Evolutionary conservation across 371 early-diverging fungal genomes (phyloP), one percentile per base, ranked within the genome.

Genomic region (Mucor ambiguus): DNA sequence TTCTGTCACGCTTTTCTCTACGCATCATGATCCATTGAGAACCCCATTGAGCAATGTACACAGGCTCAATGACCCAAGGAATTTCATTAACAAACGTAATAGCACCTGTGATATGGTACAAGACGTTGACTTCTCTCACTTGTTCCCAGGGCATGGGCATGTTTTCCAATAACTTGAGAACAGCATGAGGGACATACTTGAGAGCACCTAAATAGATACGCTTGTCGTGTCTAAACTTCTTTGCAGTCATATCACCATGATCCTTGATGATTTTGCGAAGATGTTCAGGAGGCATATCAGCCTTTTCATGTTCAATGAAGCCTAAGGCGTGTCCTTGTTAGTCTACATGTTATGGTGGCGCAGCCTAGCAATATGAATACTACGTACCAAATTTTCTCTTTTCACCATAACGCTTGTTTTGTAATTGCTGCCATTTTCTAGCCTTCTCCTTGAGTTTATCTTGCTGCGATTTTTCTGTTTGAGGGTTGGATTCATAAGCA

Each of bases 101-200:
- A 18, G 98, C 98, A 67, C 99, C 99, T 14, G 98, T 96, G 38
- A 98, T 94, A 74, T 99, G 99, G 77, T 99, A 99, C 29, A 98
- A 83, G 7, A 97, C 96, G n/a, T 90, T 87, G 10, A 98, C 98
- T 75, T 98, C 97, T 71, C 98, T 90, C 8, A 87, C 92, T 74
- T 96, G 94, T 80, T 99, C 99, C 99, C 99, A 99, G 12, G 99
- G 99, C 99, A 99, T 98, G 10, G 99, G 99, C 95, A 99, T 98
- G 74, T 96, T 98, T 76, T 98, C 98, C 69, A 99, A 70, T 41
- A 99, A 87, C 79, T 98, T 98, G 35, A 98, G 73, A 14, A 99
- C 95, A 4, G 99, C 97, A 68, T 98, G 97, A n/a, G 99, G 99
- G 16, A 98, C 90, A 80, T 97, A 98, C 77, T 98, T 98, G 30